Evolutionary conservation across 192 early-diverging fungal genomes (phyloP), one percentile per base, ranked within the genome.

Genomic region (Entomortierella beljakovae): DNA sequence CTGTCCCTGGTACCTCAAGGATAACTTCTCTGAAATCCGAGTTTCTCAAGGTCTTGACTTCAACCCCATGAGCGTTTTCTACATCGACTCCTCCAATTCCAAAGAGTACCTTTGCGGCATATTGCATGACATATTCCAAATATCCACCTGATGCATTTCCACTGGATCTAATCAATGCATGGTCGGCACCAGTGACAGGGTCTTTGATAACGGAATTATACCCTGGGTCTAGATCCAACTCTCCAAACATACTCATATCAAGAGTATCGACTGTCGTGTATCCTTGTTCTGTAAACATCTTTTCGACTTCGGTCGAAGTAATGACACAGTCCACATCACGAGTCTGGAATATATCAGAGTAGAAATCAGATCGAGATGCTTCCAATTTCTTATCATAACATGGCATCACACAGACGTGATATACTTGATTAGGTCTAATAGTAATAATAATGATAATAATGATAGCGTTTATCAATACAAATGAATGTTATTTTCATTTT

Each of bases 331-430:
- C 98, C 1, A 98, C 95, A 70, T 99, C 98, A 28, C 95, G 90
- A 0, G 95, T 95, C 49, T 87, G 59, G 71, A 90, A 95, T 29
- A 92, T 43, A 63, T 96, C 93, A 62, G 80, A 87, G 84, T 93
- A 95, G 72, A 99, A 98, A 70, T 98, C 96, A 35, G 87, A 83
- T 20, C 98, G 88, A 32, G 95, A 97, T 0, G 97, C 98, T 82
- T 99, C 98, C 20, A 99, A 88, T 82, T 99, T 99, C 77, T 98
- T 99, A 81, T 99, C 98, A 64, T 96, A 99, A 81, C 98, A 99
- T 34, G 97, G 97, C 98, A 98, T 98, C 28, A 99, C 85, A 3
- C 93, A 83, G 15, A 98, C 93, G 75, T 99, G 98, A 76, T 96
- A 98, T 28, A 98, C 92, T 53, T 84, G 86, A 71, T 94, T 85